A percentile compares a stretch with the other conserved stretches of the same genome.
Evolutionary conservation across 768 basidiomycete species (phyloP).

Genomic region (Mycena metata): DNA sequence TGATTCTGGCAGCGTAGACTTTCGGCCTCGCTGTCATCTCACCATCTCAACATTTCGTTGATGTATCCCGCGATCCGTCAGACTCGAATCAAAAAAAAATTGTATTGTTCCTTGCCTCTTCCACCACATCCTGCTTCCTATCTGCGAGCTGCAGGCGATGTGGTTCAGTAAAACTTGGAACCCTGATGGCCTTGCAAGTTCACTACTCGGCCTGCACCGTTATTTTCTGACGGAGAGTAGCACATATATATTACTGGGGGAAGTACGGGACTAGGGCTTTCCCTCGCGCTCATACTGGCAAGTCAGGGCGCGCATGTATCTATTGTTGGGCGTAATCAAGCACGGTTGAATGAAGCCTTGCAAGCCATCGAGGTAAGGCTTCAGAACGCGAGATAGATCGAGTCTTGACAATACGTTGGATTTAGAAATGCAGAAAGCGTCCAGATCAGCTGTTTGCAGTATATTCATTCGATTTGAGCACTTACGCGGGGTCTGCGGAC

Average conservation of each 20-base stretch:
- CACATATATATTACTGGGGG: slow-evolving; percentile 91
- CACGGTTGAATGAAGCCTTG: slow-evolving; percentile 72
- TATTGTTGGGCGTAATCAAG: slow-evolving; percentile 84
- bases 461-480: slow-evolving; percentile 76
- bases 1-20: too few relatives aligned
- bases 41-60: too few relatives aligned
- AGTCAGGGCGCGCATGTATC: slow-evolving; percentile 84
- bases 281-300: slow-evolving; percentile 76
- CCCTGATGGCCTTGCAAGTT: slow-evolving; percentile 60
- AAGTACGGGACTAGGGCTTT: slow-evolving; percentile 83
- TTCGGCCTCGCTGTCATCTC: too few relatives aligned
- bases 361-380: slow-evolving; percentile 53
- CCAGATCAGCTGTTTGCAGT: slow-evolving; percentile 73
- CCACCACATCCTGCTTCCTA: background rate
- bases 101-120: background rate
- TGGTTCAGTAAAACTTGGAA: slow-evolving; percentile 61
- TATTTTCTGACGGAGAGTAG: slow-evolving; percentile 52
- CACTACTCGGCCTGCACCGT: background rate
- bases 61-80: too few relatives aligned
- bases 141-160: slow-evolving; percentile 14
- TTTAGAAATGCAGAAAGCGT: slow-evolving; percentile 64
- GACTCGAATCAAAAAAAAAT: too few relatives aligned
- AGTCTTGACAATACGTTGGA: background rate
- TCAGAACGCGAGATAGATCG: too few relatives aligned
- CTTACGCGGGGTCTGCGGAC: slow-evolving; percentile 63